Percentiles rank a stretch among this genome's conserved stretches.
These are phyloP conservation scores for Epichloe baconii DNA, from an alignment of 2,329 filamentous ascomycete species.

Conservation along the genomic window DNA sequence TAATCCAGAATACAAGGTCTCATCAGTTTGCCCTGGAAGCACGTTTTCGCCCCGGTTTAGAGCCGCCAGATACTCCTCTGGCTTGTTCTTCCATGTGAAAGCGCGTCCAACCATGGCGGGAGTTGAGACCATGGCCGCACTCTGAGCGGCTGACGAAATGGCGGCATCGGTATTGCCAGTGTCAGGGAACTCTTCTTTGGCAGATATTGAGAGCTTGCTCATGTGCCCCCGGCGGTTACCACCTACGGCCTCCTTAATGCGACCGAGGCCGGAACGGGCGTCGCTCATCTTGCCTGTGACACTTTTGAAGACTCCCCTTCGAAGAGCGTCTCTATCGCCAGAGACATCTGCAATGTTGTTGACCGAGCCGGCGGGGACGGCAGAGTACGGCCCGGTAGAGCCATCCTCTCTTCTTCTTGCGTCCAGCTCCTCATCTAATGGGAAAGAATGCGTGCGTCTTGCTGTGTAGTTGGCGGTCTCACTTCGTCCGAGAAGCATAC, in stretches of 20 bases:
- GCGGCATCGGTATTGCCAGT: conserved; percentile 8
- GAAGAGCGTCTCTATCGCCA: conserved; percentile 42
- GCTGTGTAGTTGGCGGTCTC: conserved; percentile 25
- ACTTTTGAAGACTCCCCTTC: conserved; percentile 61
- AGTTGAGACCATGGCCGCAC: conserved; percentile 19
- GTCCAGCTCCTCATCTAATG: conserved; percentile 38
- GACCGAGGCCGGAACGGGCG: conserved; percentile 67
- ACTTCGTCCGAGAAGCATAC: conserved; percentile 43
- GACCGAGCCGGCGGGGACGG: conserved; percentile 30
- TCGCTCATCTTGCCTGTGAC: conserved; percentile 70
- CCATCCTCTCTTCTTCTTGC: conserved; percentile 31
- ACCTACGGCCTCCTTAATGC: conserved; percentile 77
- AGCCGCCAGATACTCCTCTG: conserved; percentile 40
- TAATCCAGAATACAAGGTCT: conserved; percentile 14
- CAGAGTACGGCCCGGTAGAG: conserved; percentile 28
- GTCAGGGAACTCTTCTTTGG: conserved; percentile 38
- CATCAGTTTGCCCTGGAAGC: conserved; percentile 12
- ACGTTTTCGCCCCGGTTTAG: conserved; percentile 25
- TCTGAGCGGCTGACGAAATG: conserved; percentile 8
- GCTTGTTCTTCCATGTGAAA: conserved; percentile 53
- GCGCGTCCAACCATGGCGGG: conserved; percentile 32
- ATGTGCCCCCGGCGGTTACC: conserved; percentile 39
- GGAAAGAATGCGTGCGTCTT: conserved; percentile 37
- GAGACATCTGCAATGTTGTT: conserved; percentile 33
- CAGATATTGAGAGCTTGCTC: conserved; percentile 33